A percentile compares a stretch with the other conserved stretches of the same genome.
Evolutionary conservation across 2,329 filamentous ascomycete genomes (phyloP).

Genomic region (Fusarium nematophilum): DNA sequence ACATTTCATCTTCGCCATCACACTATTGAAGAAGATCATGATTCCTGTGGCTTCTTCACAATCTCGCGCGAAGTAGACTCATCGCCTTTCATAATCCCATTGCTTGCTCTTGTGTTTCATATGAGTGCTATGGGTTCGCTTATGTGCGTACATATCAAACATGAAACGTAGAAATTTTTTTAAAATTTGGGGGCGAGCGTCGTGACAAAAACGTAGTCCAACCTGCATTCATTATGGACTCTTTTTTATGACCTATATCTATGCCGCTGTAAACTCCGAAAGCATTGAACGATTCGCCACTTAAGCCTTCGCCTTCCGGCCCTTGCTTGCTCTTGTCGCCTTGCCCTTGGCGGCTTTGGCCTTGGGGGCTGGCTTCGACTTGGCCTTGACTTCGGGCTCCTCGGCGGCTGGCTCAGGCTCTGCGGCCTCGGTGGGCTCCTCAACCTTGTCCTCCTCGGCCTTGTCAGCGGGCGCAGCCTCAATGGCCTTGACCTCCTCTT

Average conservation of each 20-base stretch:
- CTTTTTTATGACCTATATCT: slow-evolving; percentile 39
- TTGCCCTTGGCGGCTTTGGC: slow-evolving; percentile 48
- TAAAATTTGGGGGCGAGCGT: too few relatives aligned
- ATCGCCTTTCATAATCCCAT: slow-evolving; percentile 71
- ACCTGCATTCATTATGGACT: slow-evolving; percentile 43
- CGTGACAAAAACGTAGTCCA: slow-evolving; percentile 31
- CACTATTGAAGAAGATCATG: slow-evolving; percentile 49
- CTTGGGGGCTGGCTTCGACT: slow-evolving; percentile 43
- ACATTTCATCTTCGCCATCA: slow-evolving; percentile 58
- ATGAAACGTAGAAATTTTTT: slow-evolving; percentile 12
- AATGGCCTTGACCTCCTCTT: slow-evolving; percentile 48
- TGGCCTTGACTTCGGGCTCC: slow-evolving; percentile 41
- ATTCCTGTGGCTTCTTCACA: slow-evolving; percentile 57
- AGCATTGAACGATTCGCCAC: slow-evolving; percentile 33
- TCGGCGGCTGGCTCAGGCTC: slow-evolving; percentile 40
- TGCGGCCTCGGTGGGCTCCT: slow-evolving; percentile 22
- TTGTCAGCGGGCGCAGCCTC: slow-evolving; percentile 53
- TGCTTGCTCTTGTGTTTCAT: slow-evolving; percentile 55
- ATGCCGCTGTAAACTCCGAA: slow-evolving; percentile 42
- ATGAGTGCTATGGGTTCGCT: slow-evolving; percentile 69
- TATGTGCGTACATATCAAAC: slow-evolving; percentile 68
- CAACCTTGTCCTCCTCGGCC: slow-evolving; percentile 41
- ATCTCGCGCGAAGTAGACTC: slow-evolving; percentile 65
- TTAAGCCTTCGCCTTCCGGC: slow-evolving; percentile 53
- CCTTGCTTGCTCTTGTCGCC: slow-evolving; percentile 43